Evolutionary conservation across 2,329 filamentous ascomycete genomes (phyloP).

Genomic region (Orbilia blumenaviensis): DNA sequence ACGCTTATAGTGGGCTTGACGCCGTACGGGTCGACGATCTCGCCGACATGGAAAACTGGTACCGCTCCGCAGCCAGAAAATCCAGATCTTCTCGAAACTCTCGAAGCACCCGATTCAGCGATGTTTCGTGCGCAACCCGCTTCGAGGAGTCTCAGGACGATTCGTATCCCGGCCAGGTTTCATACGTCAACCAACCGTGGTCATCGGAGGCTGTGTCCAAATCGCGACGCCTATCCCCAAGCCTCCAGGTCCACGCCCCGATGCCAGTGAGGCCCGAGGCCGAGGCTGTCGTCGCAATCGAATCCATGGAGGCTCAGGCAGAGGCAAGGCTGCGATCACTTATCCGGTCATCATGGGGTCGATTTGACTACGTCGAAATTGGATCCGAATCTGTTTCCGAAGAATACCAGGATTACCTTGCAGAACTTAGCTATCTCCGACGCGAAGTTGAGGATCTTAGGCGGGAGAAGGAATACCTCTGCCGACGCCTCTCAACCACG

Average conservation of each 20-base stretch:
- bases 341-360: conserved; percentile 27
- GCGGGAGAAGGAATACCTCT: conserved; percentile 25
- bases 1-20: conserved; percentile 22
- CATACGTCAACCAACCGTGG: neutral
- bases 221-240: conserved; percentile 21
- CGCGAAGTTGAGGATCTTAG: conserved; percentile 29
- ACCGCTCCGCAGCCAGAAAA: conserved; percentile 30
- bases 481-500: neutral
- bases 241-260: conserved; percentile 26
- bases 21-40: conserved; percentile 25
- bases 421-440: conserved; percentile 28
- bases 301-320: conserved; percentile 41
- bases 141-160: conserved; percentile 32
- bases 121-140: conserved; percentile 19
- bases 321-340: conserved; percentile 28
- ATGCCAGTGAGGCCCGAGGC: conserved; percentile 37
- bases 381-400: conserved; percentile 1
- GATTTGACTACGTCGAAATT: conserved; percentile 24
- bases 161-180: neutral
- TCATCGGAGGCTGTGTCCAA: neutral
- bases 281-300: conserved; percentile 26
- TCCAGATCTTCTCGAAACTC: conserved; percentile 35
- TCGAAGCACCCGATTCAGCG: conserved; percentile 34
- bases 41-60: conserved; percentile 42
- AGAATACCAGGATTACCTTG: conserved; percentile 32